Percentiles rank a stretch among this genome's conserved stretches.
Evolutionary conservation across 441 rosid genomes (phyloP).

Genomic region (Pelargonium australe): DNA sequence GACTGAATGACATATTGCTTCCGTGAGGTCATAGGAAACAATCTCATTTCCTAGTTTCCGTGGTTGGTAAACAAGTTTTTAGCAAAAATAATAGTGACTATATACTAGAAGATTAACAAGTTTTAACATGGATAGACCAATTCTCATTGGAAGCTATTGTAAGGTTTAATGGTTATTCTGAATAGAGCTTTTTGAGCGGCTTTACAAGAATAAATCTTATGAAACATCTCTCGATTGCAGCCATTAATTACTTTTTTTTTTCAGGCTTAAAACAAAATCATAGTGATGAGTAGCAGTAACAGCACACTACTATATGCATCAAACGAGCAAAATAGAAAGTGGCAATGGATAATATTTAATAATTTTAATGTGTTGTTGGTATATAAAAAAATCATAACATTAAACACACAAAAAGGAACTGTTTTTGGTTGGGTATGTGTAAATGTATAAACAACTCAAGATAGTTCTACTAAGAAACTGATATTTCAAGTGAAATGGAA

Average conservation of each 20-base stretch:
- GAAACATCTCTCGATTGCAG: background rate
- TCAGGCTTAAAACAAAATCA: background rate
- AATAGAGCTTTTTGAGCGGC: background rate
- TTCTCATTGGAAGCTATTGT: background rate
- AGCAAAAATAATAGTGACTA: background rate
- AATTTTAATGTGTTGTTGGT: constrained; percentile 4
- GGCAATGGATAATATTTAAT: background rate
- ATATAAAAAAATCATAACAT: background rate
- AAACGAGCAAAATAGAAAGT: background rate
- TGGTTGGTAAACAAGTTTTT: background rate
- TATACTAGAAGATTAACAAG: background rate
- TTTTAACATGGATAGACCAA: background rate
- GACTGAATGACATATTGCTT: background rate
- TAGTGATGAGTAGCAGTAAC: background rate
- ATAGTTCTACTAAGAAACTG: background rate
- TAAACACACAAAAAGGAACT: background rate
- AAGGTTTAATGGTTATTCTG: background rate
- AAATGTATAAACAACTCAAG: background rate
- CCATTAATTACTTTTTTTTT: background rate
- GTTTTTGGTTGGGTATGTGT: background rate
- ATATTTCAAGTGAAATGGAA: background rate
- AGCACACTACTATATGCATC: background rate
- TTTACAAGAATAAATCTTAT: background rate
- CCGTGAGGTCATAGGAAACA: background rate
- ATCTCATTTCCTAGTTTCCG: background rate